Evolutionary conservation across 495 filamentous ascomycete genomes (phyloP).

Genomic region (Hypoxylon crocopeplum): DNA sequence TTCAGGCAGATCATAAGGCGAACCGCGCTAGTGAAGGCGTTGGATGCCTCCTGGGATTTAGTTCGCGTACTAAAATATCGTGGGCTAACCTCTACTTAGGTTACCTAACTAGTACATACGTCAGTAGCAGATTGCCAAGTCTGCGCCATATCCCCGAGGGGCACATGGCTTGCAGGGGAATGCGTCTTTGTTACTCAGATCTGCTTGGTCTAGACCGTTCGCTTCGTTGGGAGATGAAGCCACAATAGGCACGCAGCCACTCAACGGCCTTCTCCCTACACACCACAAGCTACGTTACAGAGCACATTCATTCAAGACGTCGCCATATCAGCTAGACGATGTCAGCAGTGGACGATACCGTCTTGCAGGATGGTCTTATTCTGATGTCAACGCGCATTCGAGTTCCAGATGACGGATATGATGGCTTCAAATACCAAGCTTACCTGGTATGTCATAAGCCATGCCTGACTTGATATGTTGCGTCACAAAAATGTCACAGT

Average conservation of each 20-base stretch:
- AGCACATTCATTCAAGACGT: not conserved
- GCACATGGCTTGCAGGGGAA: constrained; percentile 7
- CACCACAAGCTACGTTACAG: constrained; percentile 1
- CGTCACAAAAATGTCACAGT: not conserved
- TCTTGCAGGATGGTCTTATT: constrained; percentile 17
- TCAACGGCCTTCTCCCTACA: not conserved
- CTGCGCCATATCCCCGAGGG: not conserved
- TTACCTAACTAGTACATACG: not conserved
- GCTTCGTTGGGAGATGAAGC: not conserved
- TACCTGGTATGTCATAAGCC: not conserved
- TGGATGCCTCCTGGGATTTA: constrained; percentile 15
- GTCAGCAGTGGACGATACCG: not conserved
- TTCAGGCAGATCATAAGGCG: constrained; percentile 31
- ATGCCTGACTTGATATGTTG: not conserved
- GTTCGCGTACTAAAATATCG: constrained; percentile 5
- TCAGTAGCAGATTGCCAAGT: not conserved
- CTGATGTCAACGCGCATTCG: constrained; percentile 35
- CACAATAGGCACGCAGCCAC: not conserved
- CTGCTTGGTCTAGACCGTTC: constrained; percentile 18
- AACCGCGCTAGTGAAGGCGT: constrained; percentile 11
- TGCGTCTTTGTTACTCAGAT: constrained; percentile 13
- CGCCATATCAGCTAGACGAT: not conserved
- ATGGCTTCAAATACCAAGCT: not conserved
- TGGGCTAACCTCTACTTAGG: not conserved
- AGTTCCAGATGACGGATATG: not conserved